A percentile compares a stretch with the other conserved stretches of the same genome.
phyloP scores from a whole-genome alignment of 257 asterid species.

The Solanum pinnatisectum region DNA sequence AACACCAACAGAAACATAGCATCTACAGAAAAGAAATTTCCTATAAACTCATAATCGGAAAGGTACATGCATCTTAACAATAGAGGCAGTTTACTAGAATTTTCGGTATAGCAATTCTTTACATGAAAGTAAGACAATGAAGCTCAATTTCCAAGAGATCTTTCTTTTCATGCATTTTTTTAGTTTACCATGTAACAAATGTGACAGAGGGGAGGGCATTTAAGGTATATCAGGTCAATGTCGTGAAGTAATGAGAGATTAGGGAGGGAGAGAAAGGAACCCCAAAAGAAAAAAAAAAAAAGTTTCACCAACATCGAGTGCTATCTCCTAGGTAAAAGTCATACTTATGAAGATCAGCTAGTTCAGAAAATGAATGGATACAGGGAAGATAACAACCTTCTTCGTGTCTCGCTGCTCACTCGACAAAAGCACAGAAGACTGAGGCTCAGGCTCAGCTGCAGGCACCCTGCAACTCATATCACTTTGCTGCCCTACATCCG shows the following conservation, averaged over 20 bases:
- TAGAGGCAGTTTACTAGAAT: not conserved
- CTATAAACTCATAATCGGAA: not conserved
- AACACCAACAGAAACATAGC: not conserved
- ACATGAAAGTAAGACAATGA: not conserved
- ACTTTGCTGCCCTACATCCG: constrained; percentile 21
- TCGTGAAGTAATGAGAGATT: not conserved
- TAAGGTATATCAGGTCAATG: not conserved
- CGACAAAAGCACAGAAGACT: constrained; percentile 14
- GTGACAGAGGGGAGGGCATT: not conserved
- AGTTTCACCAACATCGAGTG: not conserved
- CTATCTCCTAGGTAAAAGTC: not conserved
- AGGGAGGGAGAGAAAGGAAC: not conserved
- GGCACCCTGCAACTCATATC: constrained; percentile 20
- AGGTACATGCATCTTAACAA: not conserved
- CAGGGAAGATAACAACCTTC: constrained; percentile 22
- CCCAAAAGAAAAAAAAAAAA: too few species aligned
- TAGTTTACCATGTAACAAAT: not conserved
- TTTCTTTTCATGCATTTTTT: not conserved
- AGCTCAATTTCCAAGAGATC: not conserved
- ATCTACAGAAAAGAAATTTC: not conserved
- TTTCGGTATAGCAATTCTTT: not conserved
- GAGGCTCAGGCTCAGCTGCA: constrained; percentile 29
- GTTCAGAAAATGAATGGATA: not conserved
- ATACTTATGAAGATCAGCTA: not conserved
- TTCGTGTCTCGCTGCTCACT: constrained; percentile 26